Base-by-base conservation (phyloP, 2,329 filamentous ascomycete species). In the Mycosphaerella sp. region DNA sequence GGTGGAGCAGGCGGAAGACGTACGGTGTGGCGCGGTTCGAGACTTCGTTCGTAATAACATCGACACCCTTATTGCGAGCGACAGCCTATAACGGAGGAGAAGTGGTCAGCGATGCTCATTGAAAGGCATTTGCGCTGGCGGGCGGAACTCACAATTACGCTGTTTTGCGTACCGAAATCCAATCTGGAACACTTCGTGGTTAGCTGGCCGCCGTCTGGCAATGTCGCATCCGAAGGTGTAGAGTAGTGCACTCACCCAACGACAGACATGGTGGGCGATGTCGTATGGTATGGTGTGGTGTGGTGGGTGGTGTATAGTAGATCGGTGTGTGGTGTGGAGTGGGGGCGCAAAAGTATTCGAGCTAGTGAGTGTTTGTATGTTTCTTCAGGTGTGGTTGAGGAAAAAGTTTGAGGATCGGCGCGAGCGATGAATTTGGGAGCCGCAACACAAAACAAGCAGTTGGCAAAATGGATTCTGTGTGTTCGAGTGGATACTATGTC, bases 21-120 rank as follows among this genome's bases (percentile, higher is more conserved):
- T 88, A 96, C 89, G 93, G 93, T 66, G 93, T 98, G 59, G 89
- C 85, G 76, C 93, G 86, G 82, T 98, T 97, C 64, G 93, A 98
- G 67, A 97, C 93, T 77, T 98, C 93, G 80, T 98, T 98, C 78
- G 89, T 87, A 72, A 98, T 95, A 73, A 98, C 93, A 80, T 98
- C 93, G 74, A 98, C 93, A 78, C 93, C 93, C 73, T 95, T 91
- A 77, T 97, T 97, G 74, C 93, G 85, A 72, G 93, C 93, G 74
- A 97, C 92, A 73, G 92, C 92, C 64, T 66, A 48, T 40, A 10
- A 10, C 11, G 6, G 6, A 41, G 12, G 6, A 41, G 12, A 38
- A 38, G 34, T 11, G 10, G 59, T 64, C 48, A 63, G 63, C n/a
- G n/a, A 14, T n/a, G 23, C 32, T 10, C n/a, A 41, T 36, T 9